Evolutionary conservation across 768 basidiomycete species (phyloP), one percentile per base, ranked within the genome.

Genomic region (Leccinum barrowsii): DNA sequence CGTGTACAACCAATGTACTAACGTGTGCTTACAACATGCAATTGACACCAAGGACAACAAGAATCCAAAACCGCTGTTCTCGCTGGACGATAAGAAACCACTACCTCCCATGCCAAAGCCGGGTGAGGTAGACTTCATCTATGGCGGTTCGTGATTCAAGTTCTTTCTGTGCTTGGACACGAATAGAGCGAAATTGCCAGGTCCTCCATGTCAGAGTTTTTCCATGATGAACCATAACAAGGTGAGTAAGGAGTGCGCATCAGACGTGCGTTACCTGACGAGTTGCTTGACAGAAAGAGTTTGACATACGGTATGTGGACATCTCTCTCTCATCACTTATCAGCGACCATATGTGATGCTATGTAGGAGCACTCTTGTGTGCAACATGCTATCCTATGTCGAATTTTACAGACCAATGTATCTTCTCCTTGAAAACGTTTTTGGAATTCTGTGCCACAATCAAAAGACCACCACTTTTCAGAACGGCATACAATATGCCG

Each of bases 181-280:
- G 46, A 55, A 24, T 58, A 50, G 57, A 35, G 5, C 46, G 7
- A 35, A 32, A 26, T 61, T 52, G 3, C 7, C 56, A 89, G 89
- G 89, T 3, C 87, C 89, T 4, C 89, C 89, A 12, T 91, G 89
- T 64, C 90, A 90, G 61, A 81, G 85, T 3, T 91, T 89, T 63
- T 86, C 84, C 59, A 64, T 72, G 0, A 85, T 85, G 58, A 91
- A 90, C 56, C 83, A 84, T 59, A 69, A 73, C 37, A 84, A 82
- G 67, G 87, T 85, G 58, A 66, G 63, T 12, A 19, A 51, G 32
- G 40, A 54, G 48, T 44, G 22, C 2, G 28, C 42, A 44, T 21
- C 37, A 35, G 24, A 22, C 21, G 13, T 52, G 44, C 55, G 22
- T 51, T 56, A 44, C 12, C 37, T 59, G 55, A 60, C 50, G 30